Evolutionary conservation across 805 yeast genomes (phyloP), one percentile per base, ranked within the genome.

Genomic region (Teunomyces cretensis): DNA sequence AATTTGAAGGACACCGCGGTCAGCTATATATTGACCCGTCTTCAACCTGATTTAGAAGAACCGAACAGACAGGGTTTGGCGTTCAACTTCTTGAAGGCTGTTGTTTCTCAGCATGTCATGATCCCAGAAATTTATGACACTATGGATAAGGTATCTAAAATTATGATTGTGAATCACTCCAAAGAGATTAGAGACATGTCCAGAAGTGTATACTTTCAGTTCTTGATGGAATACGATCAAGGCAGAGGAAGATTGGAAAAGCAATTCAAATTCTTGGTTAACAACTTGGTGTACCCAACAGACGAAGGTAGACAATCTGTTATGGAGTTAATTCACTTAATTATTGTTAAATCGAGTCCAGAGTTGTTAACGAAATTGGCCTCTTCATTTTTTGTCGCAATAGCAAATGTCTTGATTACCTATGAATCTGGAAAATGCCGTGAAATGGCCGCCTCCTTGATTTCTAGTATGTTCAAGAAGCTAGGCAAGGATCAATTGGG

Each of bases 221-320:
- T 94, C 55, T 67, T 94, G 58, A 86, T 89, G 86, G 96, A 90
- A 55, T 94, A 88, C 58, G 98, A 96, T 55, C 97, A 92, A 68
- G 90, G 98, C 27, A 77, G 83, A 55, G 90, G 92, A 3, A 79
- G 88, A 51, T 62, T 94, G 39, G 94, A 87, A 51, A 87, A 84
- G 54, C 95, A 88, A 52, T 84, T 92, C 66, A 81, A 84, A 51
- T 83, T 85, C 59, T 72, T 94, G 64, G 86, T 91, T 7, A 80
- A 80, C 44, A 94, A 94, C 61, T 69, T 94, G 51, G 76, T 82
- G 17, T 94, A 94, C 60, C 91, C 95, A 4, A 83, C 96, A 3
- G 86, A 86, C 46, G 75, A 80, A 33, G 99, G 99, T 42, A 75
- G 97, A 42, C 84, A 85, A 52, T 88, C 97, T 0, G 96, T 89